A percentile compares a stretch with the other conserved stretches of the same genome.
Conservation (phyloP, 306 rosid genomes). For the Sicyos baderoa region DNA sequence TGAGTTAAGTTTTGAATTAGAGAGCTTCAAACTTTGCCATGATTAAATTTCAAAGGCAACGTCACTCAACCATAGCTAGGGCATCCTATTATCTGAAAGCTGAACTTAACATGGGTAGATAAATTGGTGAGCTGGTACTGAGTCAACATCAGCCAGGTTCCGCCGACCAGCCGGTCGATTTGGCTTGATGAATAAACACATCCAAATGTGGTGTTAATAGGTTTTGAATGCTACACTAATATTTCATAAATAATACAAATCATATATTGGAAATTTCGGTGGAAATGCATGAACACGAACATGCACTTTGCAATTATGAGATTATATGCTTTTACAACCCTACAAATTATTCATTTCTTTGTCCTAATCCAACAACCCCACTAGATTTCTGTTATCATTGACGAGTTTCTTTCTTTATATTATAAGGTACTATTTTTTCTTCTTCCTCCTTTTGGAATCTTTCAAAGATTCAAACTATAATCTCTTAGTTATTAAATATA, state of each 20-base stretch:
- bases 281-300: neutral
- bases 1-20: too few relatives aligned
- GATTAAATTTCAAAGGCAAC: neutral
- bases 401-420: neutral
- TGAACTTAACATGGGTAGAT: neutral
- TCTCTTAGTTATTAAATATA: too few relatives aligned
- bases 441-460: too few relatives aligned
- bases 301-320: neutral
- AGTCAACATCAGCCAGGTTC: neutral
- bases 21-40: neutral
- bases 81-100: neutral
- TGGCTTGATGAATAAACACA: neutral
- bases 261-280: neutral
- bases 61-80: neutral
- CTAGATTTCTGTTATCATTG: neutral
- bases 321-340: neutral
- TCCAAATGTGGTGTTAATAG: neutral
- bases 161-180: neutral
- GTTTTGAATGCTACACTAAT: neutral
- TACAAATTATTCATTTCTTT: neutral
- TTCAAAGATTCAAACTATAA: too few relatives aligned
- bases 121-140: neutral
- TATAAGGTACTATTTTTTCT: too few relatives aligned
- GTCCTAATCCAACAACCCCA: too few relatives aligned
- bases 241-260: neutral